A percentile compares a stretch with the other conserved stretches of the same genome.
Evolutionary conservation across 2,329 filamentous ascomycete species (phyloP).

Genomic region (Colletotrichum graminicola): DNA sequence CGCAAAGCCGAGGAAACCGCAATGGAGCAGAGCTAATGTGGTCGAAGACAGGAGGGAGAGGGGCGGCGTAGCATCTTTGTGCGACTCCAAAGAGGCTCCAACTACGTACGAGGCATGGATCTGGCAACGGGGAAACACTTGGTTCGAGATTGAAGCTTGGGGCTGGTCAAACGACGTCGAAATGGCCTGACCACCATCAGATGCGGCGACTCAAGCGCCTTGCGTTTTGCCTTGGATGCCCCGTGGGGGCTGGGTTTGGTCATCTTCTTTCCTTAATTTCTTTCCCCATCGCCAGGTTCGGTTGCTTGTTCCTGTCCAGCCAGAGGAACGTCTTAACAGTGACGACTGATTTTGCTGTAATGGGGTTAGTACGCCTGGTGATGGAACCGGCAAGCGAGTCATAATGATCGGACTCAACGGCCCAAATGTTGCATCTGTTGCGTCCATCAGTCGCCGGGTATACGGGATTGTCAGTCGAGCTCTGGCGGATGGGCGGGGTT

Average conservation of each 20-base stretch:
- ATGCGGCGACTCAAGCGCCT: slow-evolving; percentile 16
- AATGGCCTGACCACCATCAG: neutral
- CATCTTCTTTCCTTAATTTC: neutral
- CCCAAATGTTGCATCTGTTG: neutral
- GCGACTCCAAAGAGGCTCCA: neutral
- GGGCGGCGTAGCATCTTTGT: neutral
- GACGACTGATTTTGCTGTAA: neutral
- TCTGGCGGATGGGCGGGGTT: neutral
- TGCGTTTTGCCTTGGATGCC: neutral
- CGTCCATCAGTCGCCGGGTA: neutral
- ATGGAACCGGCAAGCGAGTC: neutral
- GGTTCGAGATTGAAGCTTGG: neutral
- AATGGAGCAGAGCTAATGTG: neutral
- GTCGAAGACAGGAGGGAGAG: neutral
- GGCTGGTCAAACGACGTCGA: neutral
- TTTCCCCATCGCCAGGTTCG: neutral
- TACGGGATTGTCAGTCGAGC: neutral
- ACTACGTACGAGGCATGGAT: neutral
- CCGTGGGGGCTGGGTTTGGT: neutral
- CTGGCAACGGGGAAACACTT: neutral
- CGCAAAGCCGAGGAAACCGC: neutral
- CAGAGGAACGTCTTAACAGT: neutral
- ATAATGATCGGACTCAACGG: neutral
- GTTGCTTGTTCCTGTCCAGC: neutral
- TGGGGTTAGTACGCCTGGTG: neutral